A percentile compares a stretch with the other conserved stretches of the same genome.
phyloP scores from a whole-genome alignment of 495 filamentous ascomycete species.

The Penicillium daleae region DNA sequence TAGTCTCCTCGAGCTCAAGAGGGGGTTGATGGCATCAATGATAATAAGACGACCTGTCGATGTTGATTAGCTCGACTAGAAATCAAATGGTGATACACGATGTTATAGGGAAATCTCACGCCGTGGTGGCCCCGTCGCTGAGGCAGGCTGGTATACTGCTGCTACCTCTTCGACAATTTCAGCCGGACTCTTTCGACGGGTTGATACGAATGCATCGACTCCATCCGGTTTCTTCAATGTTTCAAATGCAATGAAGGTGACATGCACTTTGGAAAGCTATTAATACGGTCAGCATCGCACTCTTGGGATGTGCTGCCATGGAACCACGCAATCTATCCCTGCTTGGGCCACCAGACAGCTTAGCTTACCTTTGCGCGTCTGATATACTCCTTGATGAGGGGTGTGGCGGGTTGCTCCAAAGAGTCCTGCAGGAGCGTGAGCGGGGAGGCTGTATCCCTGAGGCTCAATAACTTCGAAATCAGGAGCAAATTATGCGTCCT shows the following conservation, averaged over 20 bases:
- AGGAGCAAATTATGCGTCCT: constrained; percentile 86
- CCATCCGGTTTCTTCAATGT: constrained; percentile 62
- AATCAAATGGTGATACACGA: background rate
- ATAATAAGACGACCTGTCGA: constrained; percentile 46
- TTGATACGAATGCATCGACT: constrained; percentile 66
- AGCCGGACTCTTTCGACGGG: constrained; percentile 58
- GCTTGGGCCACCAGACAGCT: background rate
- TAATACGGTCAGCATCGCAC: constrained; percentile 9
- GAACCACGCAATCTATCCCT: background rate
- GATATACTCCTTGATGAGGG: constrained; percentile 74
- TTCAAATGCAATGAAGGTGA: constrained; percentile 79
- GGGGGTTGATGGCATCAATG: constrained; percentile 50
- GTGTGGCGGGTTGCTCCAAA: constrained; percentile 77
- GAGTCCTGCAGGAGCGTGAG: constrained; percentile 85
- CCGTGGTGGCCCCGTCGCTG: constrained; percentile 33
- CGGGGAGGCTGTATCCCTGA: constrained; percentile 79
- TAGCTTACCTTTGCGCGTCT: constrained; percentile 67
- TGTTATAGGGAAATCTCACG: constrained; percentile 36
- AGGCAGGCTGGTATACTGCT: constrained; percentile 31
- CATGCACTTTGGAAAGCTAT: constrained; percentile 59
- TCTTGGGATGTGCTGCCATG: constrained; percentile 4
- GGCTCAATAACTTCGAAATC: constrained; percentile 78
- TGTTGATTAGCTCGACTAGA: background rate
- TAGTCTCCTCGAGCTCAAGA: constrained; percentile 34
- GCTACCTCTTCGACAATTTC: constrained; percentile 62